Evolutionary conservation across 164 flowering plant genomes (phyloP), one percentile per base, ranked within the genome.

Genomic region (Vitis vinifera): DNA sequence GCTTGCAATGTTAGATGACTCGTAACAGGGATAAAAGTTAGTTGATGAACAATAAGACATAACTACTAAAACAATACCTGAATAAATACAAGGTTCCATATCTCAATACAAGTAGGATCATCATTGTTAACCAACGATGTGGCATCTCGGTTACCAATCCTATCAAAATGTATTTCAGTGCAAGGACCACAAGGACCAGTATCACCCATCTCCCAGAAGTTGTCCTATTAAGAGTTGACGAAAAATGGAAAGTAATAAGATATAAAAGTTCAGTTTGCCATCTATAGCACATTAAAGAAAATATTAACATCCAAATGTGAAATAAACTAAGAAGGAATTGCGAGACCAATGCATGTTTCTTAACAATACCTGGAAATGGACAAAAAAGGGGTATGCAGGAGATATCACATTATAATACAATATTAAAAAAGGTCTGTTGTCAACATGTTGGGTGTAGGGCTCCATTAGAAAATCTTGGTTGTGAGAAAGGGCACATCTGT

Each of bases 131-230:
- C 99, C 80, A 93, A 79, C 9, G 85, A 67, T 27, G 94, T 84
- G 67, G 95, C 97, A 84, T 96, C 94, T 13, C 97, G 85, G 58
- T 81, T 78, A 12, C 99, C 98, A 77, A 90, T 76, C 76, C 99
- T 87, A 77, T 96, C 98, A 80, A 85, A 93, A 78, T 96, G 99
- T 23, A 96, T 91, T 78, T 96, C 99, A 15, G 97, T 90, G 79
- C 97, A 93, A 30, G 99, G 99, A 16, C 99, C 99, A 81, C 98
- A 92, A 59, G 99, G 99, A 71, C 99, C 99, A 57, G 98, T 90
- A 73, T 93, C 99, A 68, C 99, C 98, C 98, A 96, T 96, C 89
- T 96, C 99, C 99, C 98, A 96, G 63, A 96, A 96, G 74, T 96
- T 96, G 72, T 96, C 99, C 99, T 95, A 73, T 37, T 12, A 11